Base-by-base conservation (phyloP, 2,329 filamentous ascomycete genomes). In the Monilinia aucupariae region DNA sequence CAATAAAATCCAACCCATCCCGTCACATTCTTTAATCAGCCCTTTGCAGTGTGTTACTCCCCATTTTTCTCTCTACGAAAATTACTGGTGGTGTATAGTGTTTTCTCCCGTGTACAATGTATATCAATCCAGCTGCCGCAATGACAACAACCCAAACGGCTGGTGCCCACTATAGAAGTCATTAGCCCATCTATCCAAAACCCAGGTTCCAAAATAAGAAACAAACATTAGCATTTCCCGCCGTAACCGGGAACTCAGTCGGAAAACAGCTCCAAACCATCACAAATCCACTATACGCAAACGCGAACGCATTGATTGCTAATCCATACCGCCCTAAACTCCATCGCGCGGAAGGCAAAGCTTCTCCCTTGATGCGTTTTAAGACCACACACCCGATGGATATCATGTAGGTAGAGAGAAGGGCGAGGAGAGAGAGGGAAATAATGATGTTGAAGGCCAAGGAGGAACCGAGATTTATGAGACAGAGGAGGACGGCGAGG, bases 371-470 rank as follows among this genome's bases (percentile, higher is more conserved):
- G 32, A 80, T 68, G n/a, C 78, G 76, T 32, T 65, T 66, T 25
- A 63, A 64, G 17, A 70, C 65, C 7, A 82, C 71, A 62, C 78
- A 76, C n/a, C 73, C 65, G 52, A 79, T 75, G 39, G 78, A 78
- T 50, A 82, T 74, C 60, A 83, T 76, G 68, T 84, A 84, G 22
- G 79, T 81, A 25, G 77, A 77, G 55, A 83, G 78, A 20, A 83
- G 76, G 1, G 79, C 78, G 41, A 76, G 78, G 58, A 81, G 75
- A 32, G 78, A 78, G 15, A 84, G 75, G 1, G 80, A 82, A n/a
- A 80, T 76, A 65, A 83, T 78, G 62, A 78, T 80, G 68, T 82
- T 80, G 71, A 83, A 81, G 5, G 80, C 81, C 8, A 77, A 76
- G 2, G 76, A 72, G n/a, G 77, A 81, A 47, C 78, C 80, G 62